Conservation (phyloP, 768 basidiomycete genomes). For the Xerocomus potaroensis region DNA sequence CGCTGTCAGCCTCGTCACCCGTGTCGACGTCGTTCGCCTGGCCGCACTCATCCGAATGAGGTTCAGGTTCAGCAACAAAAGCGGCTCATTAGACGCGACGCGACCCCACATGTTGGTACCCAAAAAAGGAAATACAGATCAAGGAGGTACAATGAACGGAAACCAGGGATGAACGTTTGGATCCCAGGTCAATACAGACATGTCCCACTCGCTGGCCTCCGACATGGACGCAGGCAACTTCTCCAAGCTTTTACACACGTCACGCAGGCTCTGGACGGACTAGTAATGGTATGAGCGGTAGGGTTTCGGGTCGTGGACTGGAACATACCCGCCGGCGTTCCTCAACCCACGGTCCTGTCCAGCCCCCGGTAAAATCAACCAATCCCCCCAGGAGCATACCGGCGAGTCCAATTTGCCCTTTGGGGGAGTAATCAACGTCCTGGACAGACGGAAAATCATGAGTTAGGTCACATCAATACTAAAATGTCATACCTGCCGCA, state of each 20-base stretch:
- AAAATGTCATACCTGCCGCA: slow-evolving; percentile 33
- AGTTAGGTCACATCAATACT: background rate
- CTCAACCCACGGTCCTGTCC: slow-evolving; percentile 44
- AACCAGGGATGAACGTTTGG: slow-evolving; percentile 49
- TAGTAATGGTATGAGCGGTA: slow-evolving; percentile 17
- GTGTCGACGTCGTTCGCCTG: slow-evolving; percentile 26
- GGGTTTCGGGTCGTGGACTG: background rate
- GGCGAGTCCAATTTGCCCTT: slow-evolving; percentile 42
- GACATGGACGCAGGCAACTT: slow-evolving; percentile 35
- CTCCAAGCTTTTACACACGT: slow-evolving; percentile 35
- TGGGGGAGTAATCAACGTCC: slow-evolving; percentile 40
- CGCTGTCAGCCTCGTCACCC: slow-evolving; percentile 33
- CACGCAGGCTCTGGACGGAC: slow-evolving; percentile 39
- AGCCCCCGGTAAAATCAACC: slow-evolving; percentile 32
- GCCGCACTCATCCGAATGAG: too few species aligned
- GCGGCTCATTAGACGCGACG: too few species aligned
- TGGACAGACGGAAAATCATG: slow-evolving; percentile 9
- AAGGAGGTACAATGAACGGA: slow-evolving; percentile 29
- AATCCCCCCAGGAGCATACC: slow-evolving; percentile 34
- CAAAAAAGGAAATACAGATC: background rate
- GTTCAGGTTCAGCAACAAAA: too few species aligned
- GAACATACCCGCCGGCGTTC: slow-evolving; percentile 43
- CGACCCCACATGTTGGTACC: too few species aligned
- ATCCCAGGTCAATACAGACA: slow-evolving; percentile 44
- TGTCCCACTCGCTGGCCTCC: slow-evolving; percentile 36